A percentile compares a stretch with the other conserved stretches of the same genome.
Conservation (phyloP, 805 yeast genomes). For the Ogataea angusta region DNA sequence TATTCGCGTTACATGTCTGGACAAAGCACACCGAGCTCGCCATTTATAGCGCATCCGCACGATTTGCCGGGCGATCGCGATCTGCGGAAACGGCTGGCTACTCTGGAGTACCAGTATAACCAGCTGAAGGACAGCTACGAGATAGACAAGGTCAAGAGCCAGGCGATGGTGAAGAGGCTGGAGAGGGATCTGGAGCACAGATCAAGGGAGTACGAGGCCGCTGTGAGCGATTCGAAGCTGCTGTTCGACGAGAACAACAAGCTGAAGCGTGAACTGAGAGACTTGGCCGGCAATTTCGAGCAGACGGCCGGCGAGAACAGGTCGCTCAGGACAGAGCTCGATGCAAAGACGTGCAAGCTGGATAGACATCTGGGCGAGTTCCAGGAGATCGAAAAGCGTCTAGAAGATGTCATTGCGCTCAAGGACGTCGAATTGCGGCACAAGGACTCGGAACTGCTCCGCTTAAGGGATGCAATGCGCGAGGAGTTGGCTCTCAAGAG, state of each 20-base stretch:
- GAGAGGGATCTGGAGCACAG: slow-evolving; percentile 14
- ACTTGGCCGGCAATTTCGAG: neutral
- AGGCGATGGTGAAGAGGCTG: slow-evolving; percentile 8
- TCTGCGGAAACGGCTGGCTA: neutral
- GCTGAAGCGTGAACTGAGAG: slow-evolving; percentile 38
- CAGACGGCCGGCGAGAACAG: slow-evolving; percentile 4
- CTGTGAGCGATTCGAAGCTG: slow-evolving; percentile 13
- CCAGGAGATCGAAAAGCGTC: slow-evolving; percentile 5
- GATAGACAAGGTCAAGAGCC: slow-evolving; percentile 1
- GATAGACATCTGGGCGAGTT: slow-evolving; percentile 20
- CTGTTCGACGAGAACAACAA: slow-evolving; percentile 24
- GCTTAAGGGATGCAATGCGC: neutral
- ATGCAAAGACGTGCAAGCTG: slow-evolving; percentile 2
- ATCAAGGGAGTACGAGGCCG: slow-evolving; percentile 35
- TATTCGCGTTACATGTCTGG: slow-evolving; percentile 2
- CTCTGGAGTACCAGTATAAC: slow-evolving; percentile 2
- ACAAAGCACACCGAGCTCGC: slow-evolving; percentile 18
- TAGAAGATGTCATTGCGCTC: slow-evolving; percentile 4
- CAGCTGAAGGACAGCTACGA: slow-evolving; percentile 5
- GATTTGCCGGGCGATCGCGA: neutral
- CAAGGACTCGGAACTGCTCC: slow-evolving; percentile 2
- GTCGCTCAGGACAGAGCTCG: slow-evolving; percentile 5
- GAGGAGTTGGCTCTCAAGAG: slow-evolving; percentile 2
- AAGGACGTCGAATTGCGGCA: slow-evolving; percentile 3
- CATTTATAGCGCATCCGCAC: slow-evolving; percentile 17